phyloP scores from a whole-genome alignment of 345 rosid genomes.

The Bruguiera gymnorhiza region DNA sequence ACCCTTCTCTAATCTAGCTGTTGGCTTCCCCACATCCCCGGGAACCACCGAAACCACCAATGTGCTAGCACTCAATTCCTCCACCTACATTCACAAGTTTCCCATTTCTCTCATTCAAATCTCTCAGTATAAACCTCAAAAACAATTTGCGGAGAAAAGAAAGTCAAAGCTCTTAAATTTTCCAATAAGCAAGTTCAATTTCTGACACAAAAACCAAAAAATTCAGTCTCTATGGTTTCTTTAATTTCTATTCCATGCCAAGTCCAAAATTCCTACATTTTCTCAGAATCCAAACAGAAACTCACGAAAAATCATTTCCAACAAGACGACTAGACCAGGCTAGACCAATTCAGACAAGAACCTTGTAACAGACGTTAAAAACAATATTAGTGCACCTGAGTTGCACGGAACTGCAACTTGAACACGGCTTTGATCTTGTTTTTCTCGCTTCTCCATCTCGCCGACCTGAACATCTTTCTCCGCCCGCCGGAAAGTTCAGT shows the following conservation, averaged over 20 bases:
- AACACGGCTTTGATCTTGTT: slow-evolving; percentile 71
- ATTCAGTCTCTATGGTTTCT: not conserved
- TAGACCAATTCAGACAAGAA: no score
- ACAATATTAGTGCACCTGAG: slow-evolving; percentile 51
- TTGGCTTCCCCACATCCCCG: slow-evolving; percentile 70
- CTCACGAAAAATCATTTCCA: slow-evolving; percentile 3
- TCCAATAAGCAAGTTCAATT: not conserved
- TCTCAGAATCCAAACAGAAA: slow-evolving; percentile 27
- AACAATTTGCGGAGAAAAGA: not conserved
- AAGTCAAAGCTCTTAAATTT: not conserved
- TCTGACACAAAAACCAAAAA: not conserved
- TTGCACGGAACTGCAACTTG: slow-evolving; percentile 78
- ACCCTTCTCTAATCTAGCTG: slow-evolving; percentile 63
- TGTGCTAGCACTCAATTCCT: slow-evolving; percentile 46
- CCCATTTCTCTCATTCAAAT: not conserved
- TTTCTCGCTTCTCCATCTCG: slow-evolving; percentile 78
- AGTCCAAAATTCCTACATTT: slow-evolving; percentile 21
- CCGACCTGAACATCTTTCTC: slow-evolving; percentile 67
- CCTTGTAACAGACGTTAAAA: no score
- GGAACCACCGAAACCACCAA: slow-evolving; percentile 71
- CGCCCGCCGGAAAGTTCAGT: not conserved
- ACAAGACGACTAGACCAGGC: not conserved
- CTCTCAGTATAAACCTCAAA: not conserved
- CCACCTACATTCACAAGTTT: slow-evolving; percentile 37
- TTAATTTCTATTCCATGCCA: not conserved